Evolutionary conservation across 1,284 basidiomycete genomes (phyloP).

Genomic region (Ustilago bromivora): DNA sequence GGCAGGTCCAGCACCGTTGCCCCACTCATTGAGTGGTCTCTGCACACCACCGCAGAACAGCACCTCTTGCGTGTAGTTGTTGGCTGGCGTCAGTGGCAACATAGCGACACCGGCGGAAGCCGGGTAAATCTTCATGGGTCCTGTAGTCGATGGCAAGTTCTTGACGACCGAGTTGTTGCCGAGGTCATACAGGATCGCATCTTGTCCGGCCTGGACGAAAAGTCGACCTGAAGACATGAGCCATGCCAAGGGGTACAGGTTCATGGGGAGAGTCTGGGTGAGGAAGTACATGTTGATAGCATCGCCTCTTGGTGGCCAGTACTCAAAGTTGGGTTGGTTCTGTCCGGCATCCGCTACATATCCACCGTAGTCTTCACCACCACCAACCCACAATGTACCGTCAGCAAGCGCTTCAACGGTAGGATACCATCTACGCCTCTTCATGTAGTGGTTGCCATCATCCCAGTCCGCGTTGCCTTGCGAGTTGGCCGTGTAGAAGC

Average conservation of each 20-base stretch:
- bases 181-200: constrained; percentile 44
- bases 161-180: constrained; percentile 31
- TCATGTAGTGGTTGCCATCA: constrained; percentile 40
- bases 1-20: constrained; percentile 52
- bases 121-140: constrained; percentile 77
- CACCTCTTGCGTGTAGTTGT: constrained; percentile 86
- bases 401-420: constrained; percentile 49
- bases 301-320: constrained; percentile 40
- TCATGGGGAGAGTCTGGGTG: constrained; percentile 44
- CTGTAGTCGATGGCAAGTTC: constrained; percentile 31
- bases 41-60: constrained; percentile 88
- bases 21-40: constrained; percentile 68
- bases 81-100: constrained; percentile 87
- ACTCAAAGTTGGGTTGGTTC: constrained; percentile 52
- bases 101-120: constrained; percentile 89
- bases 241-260: constrained; percentile 62
- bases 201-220: constrained; percentile 59
- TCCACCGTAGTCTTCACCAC: constrained; percentile 46
- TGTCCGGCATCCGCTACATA: constrained; percentile 33
- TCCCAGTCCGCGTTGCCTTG: constrained; percentile 28
- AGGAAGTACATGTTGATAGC: constrained; percentile 48
- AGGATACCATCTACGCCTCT: constrained; percentile 45
- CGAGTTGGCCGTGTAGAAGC: constrained; percentile 41
- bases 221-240: constrained; percentile 56
- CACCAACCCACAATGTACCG: constrained; percentile 41